Conservation (phyloP, 2,329 filamentous ascomycete species). For the Fusarium setosum region DNA sequence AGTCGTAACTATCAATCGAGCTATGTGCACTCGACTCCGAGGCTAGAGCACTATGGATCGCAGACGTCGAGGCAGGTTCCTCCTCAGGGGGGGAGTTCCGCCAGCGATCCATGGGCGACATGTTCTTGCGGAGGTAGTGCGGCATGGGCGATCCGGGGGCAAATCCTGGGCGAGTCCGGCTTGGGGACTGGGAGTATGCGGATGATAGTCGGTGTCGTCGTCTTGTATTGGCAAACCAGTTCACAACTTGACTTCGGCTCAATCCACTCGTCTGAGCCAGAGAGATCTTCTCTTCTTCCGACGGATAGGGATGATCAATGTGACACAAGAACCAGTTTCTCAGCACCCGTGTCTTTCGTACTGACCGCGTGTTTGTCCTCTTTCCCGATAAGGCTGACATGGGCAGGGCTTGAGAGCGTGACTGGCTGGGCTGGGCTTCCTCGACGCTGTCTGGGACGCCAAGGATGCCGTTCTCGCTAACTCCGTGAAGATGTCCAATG, state of each 20-base stretch:
- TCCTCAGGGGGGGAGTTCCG: slow-evolving; percentile 56
- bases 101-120: slow-evolving; percentile 61
- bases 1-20: slow-evolving; percentile 30
- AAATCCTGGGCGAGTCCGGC: slow-evolving; percentile 42
- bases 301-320: slow-evolving; percentile 60
- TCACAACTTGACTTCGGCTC: slow-evolving; percentile 56
- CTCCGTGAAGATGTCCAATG: slow-evolving; percentile 60
- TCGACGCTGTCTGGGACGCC: slow-evolving; percentile 18
- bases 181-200: slow-evolving; percentile 38
- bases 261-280: slow-evolving; percentile 56
- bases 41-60: slow-evolving; percentile 50
- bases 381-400: slow-evolving; percentile 41
- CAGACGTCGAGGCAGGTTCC: slow-evolving; percentile 53
- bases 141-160: slow-evolving; percentile 58
- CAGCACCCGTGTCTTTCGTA: slow-evolving; percentile 57
- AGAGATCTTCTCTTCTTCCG: slow-evolving; percentile 55
- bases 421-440: slow-evolving; percentile 5
- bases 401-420: slow-evolving; percentile 2
- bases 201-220: slow-evolving; percentile 56
- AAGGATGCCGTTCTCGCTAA: slow-evolving; percentile 51
- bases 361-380: slow-evolving; percentile 52
- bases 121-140: slow-evolving; percentile 41
- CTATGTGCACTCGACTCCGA: slow-evolving; percentile 23
- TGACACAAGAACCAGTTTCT: slow-evolving; percentile 59
- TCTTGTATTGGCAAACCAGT: slow-evolving; percentile 64